Conservation (phyloP, 164 flowering plant genomes). For the Magnolia kwangsiensis region DNA sequence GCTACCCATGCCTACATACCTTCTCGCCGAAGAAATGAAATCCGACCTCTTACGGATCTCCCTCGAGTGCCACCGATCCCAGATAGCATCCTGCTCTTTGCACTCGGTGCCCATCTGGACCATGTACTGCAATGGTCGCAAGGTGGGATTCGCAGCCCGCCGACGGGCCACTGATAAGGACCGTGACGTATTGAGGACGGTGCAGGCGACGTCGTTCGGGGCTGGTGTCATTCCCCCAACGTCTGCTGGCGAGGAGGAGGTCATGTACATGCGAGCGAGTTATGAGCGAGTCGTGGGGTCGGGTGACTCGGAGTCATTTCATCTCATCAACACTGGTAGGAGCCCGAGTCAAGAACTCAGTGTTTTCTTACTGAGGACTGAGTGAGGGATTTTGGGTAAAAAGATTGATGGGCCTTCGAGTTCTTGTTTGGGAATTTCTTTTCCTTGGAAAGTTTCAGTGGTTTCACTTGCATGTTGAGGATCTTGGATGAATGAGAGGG, state of each 20-base stretch:
- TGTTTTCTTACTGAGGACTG: constrained; percentile 69
- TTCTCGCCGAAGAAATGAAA: constrained; percentile 66
- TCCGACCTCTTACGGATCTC: constrained; percentile 64
- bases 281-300: constrained; percentile 71
- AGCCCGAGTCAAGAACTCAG: constrained; percentile 70
- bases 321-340: constrained; percentile 63
- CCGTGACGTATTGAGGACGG: constrained; percentile 46
- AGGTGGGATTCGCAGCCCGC: constrained; percentile 51
- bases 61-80: constrained; percentile 48
- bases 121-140: constrained; percentile 58
- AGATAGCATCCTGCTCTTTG: constrained; percentile 37
- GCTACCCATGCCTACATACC: constrained; percentile 51
- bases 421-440: not conserved
- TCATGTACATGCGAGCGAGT: constrained; percentile 68
- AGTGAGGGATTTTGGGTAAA: constrained; percentile 11
- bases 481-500: too few relatives aligned
- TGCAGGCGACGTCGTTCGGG: constrained; percentile 68
- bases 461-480: too few relatives aligned
- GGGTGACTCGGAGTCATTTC: constrained; percentile 73
- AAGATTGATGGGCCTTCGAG: not conserved
- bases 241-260: constrained; percentile 10
- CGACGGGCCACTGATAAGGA: constrained; percentile 38
- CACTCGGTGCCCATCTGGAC: constrained; percentile 68
- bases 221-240: constrained; percentile 67
- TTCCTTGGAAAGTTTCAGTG: too few relatives aligned